Base-by-base conservation (phyloP, 2,329 filamentous ascomycete genomes). In the Ophiocordyceps sinensis region DNA sequence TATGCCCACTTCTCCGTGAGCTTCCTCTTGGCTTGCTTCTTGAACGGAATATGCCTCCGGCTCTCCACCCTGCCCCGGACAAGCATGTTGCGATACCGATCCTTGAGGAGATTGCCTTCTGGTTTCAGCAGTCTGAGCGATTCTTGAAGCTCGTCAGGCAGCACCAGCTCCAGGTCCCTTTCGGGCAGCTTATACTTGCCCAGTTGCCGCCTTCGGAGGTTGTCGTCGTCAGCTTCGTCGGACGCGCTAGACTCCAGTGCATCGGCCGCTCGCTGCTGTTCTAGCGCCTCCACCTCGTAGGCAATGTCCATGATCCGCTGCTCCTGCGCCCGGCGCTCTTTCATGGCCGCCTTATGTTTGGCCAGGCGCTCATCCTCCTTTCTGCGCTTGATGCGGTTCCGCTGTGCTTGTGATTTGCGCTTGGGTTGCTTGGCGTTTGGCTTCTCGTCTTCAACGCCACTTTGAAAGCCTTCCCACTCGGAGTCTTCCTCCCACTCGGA, bases 1-100 rank as follows among this genome's bases (percentile, higher is more conserved):
- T 94, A 85, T 36, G 81, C 78, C 91, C 91, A 98, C 66, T 96
- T 98, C 74, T 96, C 91, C 7, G 86, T 94, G 40, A 79, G 63
- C 60, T 84, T 85, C 51, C 69, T 79, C 71, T 79, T 88, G 47
- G 77, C 75, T 68, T 91, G 85, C 72, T 85, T 94, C 53, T 73
- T 74, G 65, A 91, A 89, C 7, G 80, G 75, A 43, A 89, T 75
- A 40, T 80, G 79, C 57, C 81, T 81, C 51, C 91, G 74, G 39
- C 76, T 75, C 68, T 98, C 91, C 45, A 98, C 65, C 65, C 91
- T 94, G 44, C 91, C 91, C 47, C 87, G 77, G 29, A 96, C 73
- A 47, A 96, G 68, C 63, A 96, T 70, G 59, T 77, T 96, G 46
- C 91, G 73, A 67, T 94, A 96, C 39, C 91, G 75, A 55, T 98